A percentile compares a stretch with the other conserved stretches of the same genome.
Evolutionary conservation across 345 rosid species (phyloP).

Genomic region (Pistacia atlantica): DNA sequence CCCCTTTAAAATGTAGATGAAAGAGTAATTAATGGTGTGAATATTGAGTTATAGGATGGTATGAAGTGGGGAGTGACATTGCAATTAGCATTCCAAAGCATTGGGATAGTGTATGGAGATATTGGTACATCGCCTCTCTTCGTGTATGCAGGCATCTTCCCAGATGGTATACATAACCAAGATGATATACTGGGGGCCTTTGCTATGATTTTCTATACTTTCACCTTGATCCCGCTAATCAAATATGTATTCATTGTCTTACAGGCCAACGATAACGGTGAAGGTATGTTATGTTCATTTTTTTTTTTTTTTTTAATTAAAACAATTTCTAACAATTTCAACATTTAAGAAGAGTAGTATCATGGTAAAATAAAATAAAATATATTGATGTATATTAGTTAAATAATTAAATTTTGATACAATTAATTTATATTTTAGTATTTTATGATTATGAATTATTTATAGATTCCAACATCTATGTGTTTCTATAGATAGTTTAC

Average conservation of each 20-base stretch:
- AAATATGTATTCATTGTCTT: slow-evolving; percentile 58
- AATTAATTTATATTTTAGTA: too few relatives aligned
- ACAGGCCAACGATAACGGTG: slow-evolving; percentile 60
- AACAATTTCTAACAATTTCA: too few relatives aligned
- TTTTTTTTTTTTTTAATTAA: too few relatives aligned
- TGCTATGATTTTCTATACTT: slow-evolving; percentile 53
- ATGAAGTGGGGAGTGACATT: slow-evolving; percentile 40
- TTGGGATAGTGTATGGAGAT: slow-evolving; percentile 64
- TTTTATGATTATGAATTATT: too few relatives aligned
- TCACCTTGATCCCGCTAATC: slow-evolving; percentile 53
- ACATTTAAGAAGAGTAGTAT: too few relatives aligned
- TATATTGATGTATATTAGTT: too few relatives aligned
- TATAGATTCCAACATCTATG: too few relatives aligned
- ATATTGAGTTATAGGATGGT: background rate
- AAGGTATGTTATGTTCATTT: slow-evolving; percentile 27
- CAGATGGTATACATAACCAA: slow-evolving; percentile 33
- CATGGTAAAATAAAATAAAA: too few relatives aligned
- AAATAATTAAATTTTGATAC: too few relatives aligned
- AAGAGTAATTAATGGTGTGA: background rate
- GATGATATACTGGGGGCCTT: slow-evolving; percentile 62
- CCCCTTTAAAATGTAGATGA: too few relatives aligned
- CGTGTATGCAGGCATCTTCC: slow-evolving; percentile 41
- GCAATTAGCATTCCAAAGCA: slow-evolving; percentile 60
- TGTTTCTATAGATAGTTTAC: too few relatives aligned
- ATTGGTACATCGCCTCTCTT: slow-evolving; percentile 66